Base-by-base conservation (phyloP, 2,329 filamentous ascomycete genomes). In the Xenosphaeropsis pyriputrescens region DNA sequence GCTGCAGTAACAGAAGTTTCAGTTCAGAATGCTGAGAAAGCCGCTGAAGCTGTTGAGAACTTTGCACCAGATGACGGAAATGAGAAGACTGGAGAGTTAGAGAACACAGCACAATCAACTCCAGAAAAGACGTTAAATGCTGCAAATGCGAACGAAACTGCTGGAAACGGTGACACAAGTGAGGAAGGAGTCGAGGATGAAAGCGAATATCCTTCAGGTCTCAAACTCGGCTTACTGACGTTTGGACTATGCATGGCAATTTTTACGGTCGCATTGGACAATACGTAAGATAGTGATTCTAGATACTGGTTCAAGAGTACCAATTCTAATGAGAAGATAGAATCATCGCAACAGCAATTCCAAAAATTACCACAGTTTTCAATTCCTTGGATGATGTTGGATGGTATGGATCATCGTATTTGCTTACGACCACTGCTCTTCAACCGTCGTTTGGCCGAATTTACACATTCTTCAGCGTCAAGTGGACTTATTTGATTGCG, bases 241-340 rank as follows among this genome's bases (percentile, higher is more conserved):
- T 44, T 66, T 18, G 65, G 65, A 18, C 51, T 71, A 8, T 58
- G 64, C 17, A 49, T 69, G 37, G 60, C 58, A 40, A 58, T 68
- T 18, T 68, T 70, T 45, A 56, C 67, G 5, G 54, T 67, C 35
- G 58, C 64, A 35, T 57, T 70, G 9, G 65, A 26, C 22, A 26
- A 26, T 9, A 26, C 22, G 22, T 26, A 26, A 26, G 22, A 26
- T 26, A 6, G 22, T 26, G 22, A 9, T 26, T 26, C 22, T 26
- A 9, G 12, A 9, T 26, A 26, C 22, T 26, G 22, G 8, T 9
- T 26, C 3, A 11, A 11, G 7, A 5, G 8, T 11, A 26, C 22
- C 22, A 26, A 26, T 9, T 26, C 22, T 26, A 26, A 26, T 11
- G 3, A 3, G 12, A 26, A 26, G 5, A 9, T 11, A 26, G 22